phyloP scores from a whole-genome alignment of 257 asterid genomes.

The Pogostemon cablin region DNA sequence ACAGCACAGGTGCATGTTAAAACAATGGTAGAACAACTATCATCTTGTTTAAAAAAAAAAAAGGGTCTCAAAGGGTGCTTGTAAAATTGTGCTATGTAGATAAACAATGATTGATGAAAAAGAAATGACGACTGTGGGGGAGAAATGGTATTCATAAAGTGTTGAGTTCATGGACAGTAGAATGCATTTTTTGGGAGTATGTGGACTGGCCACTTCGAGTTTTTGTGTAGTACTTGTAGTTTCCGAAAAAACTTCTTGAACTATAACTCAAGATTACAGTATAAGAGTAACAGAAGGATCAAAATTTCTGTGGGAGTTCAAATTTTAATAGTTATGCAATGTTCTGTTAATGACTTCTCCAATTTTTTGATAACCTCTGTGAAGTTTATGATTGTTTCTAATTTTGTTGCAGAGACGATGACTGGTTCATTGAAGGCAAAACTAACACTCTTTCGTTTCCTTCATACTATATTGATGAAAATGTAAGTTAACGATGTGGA shows the following conservation, averaged over 20 bases:
- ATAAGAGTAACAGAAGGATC: neutral
- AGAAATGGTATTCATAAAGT: neutral
- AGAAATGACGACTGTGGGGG: neutral
- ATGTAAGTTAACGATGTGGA: slow-evolving; percentile 57
- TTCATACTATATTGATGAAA: slow-evolving; percentile 95
- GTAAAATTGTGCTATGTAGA: slow-evolving; percentile 5
- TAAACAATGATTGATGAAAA: slow-evolving; percentile 5
- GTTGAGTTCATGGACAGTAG: slow-evolving; percentile 1
- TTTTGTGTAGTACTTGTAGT: neutral
- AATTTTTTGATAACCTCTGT: slow-evolving; percentile 14
- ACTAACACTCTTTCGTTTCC: slow-evolving; percentile 88
- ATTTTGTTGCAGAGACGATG: slow-evolving; percentile 80
- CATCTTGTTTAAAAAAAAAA: slow-evolving; percentile 1
- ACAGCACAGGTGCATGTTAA: slow-evolving; percentile 21
- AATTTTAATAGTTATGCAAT: slow-evolving; percentile 27
- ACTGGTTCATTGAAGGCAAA: slow-evolving; percentile 88
- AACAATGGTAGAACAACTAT: slow-evolving; percentile 14
- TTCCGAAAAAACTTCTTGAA: neutral
- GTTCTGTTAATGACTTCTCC: slow-evolving; percentile 3
- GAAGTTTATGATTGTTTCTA: slow-evolving; percentile 29
- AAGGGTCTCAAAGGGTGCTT: neutral
- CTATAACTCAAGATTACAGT: slow-evolving; percentile 8
- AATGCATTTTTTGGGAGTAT: slow-evolving; percentile 15
- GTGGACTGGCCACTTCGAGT: slow-evolving; percentile 18
- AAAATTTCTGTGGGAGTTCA: slow-evolving; percentile 11